Evolutionary conservation across 169 alveolate species (phyloP), one percentile per base, ranked within the genome.

Genomic region (Eimeria necatrix): DNA sequence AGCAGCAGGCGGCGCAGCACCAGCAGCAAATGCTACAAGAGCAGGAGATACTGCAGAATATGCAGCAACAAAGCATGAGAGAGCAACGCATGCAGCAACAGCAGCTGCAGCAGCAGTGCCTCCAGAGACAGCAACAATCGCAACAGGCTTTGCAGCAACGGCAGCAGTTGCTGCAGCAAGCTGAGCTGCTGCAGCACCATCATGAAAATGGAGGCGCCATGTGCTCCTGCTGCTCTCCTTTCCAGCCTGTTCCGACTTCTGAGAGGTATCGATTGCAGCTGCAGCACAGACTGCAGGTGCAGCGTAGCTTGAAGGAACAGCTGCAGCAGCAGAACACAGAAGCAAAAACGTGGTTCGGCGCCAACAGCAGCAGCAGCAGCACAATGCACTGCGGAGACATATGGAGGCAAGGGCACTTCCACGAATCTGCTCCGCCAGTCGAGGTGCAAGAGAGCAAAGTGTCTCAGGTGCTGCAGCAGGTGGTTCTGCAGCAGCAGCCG

Each of bases 281-380:
- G 78, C 78, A 68, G 78, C 78, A 68, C 41, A 16, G 78, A 24
- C 5, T 68, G 78, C 78, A 68, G 78, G 46, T 14, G 78, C 78
- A 68, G 32, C 78, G 78, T 24, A 10, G 46, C n/a, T 8, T 18
- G 9, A 68, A n/a, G 78, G 14, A 68, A n/a, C 78, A 68, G 32
- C n/a, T 68, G 78, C 78, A 68, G 78, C 78, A 14, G 46, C 32
- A 18, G 32, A 16, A 68, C 46, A 10, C 32, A 52, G 32, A 68
- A 7, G 4, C 12, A 18, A 14, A 3, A 18, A 10, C 22, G 20
- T 56, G 68, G 20, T 56, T 10, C 2, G 68, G 12, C 12, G 78
- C 41, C 78, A 68, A n/a, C 78, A n/a, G 46, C 78, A 68, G 78
- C 78, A 56, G 68, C 68, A 56, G 68, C 22, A 56, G 22, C 20